phyloP scores from a whole-genome alignment of 2,329 filamentous ascomycete genomes.

The Rutstroemia sydowiana region DNA sequence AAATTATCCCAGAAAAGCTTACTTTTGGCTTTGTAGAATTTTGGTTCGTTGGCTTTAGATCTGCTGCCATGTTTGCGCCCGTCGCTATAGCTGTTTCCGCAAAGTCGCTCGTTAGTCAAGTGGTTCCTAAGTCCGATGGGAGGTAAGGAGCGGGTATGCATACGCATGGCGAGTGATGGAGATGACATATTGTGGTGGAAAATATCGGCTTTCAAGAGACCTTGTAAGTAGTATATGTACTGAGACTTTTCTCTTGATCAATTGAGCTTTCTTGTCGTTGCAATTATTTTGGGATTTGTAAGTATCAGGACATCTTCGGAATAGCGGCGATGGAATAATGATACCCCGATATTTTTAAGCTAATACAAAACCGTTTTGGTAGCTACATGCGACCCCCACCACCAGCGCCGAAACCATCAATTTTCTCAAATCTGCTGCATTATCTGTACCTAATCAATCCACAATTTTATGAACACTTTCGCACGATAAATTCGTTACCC shows the following conservation, averaged over 20 bases:
- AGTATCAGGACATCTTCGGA: not conserved
- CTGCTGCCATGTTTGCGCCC: slow-evolving; percentile 22
- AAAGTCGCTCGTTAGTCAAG: not conserved
- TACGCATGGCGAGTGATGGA: slow-evolving; percentile 25
- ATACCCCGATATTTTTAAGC: not conserved
- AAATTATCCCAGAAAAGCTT: not conserved
- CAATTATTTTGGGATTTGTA: slow-evolving; percentile 5
- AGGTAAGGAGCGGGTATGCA: slow-evolving; percentile 7
- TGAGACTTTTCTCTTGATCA: not conserved
- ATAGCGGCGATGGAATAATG: not conserved
- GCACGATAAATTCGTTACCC: too few relatives aligned
- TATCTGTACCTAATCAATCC: not conserved
- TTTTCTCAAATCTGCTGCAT: slow-evolving; percentile 1
- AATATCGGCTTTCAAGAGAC: slow-evolving; percentile 15
- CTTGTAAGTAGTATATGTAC: slow-evolving; percentile 19
- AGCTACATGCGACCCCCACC: slow-evolving; percentile 16
- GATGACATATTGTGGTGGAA: slow-evolving; percentile 23
- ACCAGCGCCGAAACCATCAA: slow-evolving; percentile 1
- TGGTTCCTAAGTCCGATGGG: not conserved
- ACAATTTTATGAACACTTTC: not conserved
- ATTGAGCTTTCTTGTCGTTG: not conserved
- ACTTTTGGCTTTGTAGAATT: slow-evolving; percentile 24
- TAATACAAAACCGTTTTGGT: too few relatives aligned
- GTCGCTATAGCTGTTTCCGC: slow-evolving; percentile 19
- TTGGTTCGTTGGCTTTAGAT: slow-evolving; percentile 22